Conservation (phyloP, 2,329 filamentous ascomycete species). For the Alternaria novae-zelandiae region DNA sequence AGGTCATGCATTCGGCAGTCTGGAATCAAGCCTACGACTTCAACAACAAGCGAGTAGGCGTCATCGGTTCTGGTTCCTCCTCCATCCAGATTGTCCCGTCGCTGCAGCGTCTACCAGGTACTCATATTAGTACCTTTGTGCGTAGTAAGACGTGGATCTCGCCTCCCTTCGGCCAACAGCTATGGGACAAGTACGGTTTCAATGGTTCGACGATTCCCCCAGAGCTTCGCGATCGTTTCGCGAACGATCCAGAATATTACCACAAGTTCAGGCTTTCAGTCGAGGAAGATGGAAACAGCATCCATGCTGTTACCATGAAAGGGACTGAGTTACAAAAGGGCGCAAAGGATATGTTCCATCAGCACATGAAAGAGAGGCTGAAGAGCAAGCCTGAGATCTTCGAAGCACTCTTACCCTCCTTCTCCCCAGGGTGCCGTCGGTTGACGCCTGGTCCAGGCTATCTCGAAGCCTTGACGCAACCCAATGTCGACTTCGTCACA, state of each 20-base stretch:
- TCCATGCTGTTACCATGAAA: constrained; percentile 42
- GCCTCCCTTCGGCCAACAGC: constrained; percentile 36
- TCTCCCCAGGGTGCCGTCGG: constrained; percentile 56
- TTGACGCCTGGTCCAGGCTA: constrained; percentile 60
- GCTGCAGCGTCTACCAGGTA: constrained; percentile 45
- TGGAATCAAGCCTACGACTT: constrained; percentile 47
- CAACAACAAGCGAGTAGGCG: constrained; percentile 41
- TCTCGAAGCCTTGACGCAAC: constrained; percentile 54
- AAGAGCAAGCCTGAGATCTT: constrained; percentile 49
- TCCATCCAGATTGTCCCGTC: constrained; percentile 52
- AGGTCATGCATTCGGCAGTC: constrained; percentile 44
- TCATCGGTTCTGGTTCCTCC: constrained; percentile 46
- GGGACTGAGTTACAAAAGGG: constrained; percentile 48
- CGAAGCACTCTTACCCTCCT: constrained; percentile 51
- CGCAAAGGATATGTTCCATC: constrained; percentile 47
- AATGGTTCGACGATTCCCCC: constrained; percentile 36
- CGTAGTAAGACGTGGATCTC: constrained; percentile 48
- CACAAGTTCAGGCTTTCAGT: constrained; percentile 38
- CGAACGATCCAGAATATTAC: constrained; percentile 38
- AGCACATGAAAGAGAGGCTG: constrained; percentile 51
- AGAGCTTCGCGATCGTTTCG: constrained; percentile 33
- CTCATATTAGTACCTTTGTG: constrained; percentile 40
- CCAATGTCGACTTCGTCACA: constrained; percentile 50
- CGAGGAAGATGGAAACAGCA: constrained; percentile 42
- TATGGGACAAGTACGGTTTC: constrained; percentile 45